Conservation (phyloP, 2,329 filamentous ascomycete species). For the Colletotrichum acutatum region DNA sequence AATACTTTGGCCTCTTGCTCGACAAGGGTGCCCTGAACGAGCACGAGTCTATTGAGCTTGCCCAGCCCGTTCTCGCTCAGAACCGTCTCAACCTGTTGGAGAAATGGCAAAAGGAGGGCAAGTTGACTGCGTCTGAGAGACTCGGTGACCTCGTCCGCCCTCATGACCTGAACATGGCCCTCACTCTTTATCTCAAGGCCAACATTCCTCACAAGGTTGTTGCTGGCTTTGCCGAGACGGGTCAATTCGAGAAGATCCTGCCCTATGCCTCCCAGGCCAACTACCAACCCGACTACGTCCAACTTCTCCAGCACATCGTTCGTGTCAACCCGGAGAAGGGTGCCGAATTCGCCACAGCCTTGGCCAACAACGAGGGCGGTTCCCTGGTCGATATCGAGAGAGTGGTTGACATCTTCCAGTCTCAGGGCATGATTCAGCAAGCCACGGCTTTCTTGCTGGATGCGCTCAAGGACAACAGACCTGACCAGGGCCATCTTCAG, state of each 20-base stretch:
- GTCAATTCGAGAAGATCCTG: conserved; percentile 96
- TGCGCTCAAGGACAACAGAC: conserved; percentile 92
- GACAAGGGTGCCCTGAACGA: conserved; percentile 95
- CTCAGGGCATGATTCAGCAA: conserved; percentile 97
- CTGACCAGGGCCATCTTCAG: conserved; percentile 92
- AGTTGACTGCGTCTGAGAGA: conserved; percentile 95
- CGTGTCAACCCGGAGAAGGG: conserved; percentile 93
- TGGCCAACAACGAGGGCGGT: conserved; percentile 89
- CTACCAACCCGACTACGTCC: conserved; percentile 96
- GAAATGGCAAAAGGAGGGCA: conserved; percentile 97
- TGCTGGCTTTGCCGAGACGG: conserved; percentile 92
- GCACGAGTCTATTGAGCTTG: conserved; percentile 93
- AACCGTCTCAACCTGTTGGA: conserved; percentile 95
- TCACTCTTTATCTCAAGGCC: conserved; percentile 90
- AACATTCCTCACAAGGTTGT: conserved; percentile 94
- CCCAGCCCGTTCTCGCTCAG: conserved; percentile 90
- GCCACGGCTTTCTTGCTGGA: conserved; percentile 98
- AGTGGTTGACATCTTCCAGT: conserved; percentile 97
- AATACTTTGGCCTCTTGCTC: conserved; percentile 97
- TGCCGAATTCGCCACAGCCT: conserved; percentile 90
- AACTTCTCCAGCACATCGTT: conserved; percentile 91
- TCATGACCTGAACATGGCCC: conserved; percentile 88
- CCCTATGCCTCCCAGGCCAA: conserved; percentile 86
- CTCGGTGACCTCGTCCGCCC: conserved; percentile 93
- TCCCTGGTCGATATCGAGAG: conserved; percentile 92